Base-by-base conservation (phyloP, 441 rosid genomes). In the Euphorbia schlechtendalii region DNA sequence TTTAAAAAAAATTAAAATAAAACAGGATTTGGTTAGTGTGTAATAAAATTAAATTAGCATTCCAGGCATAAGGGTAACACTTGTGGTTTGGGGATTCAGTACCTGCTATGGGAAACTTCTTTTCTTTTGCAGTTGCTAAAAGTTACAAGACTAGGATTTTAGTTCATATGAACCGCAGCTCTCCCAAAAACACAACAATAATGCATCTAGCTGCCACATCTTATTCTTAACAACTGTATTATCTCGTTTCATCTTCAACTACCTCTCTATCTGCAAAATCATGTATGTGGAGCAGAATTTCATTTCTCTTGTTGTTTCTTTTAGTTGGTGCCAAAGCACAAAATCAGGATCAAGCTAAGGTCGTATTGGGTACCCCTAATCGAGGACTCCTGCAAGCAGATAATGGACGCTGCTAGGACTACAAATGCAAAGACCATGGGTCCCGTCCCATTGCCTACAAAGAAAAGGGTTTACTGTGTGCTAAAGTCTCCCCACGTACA, bases 351-450 rank as follows among this genome's bases (percentile, higher is more conserved):
- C 69, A 94, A 90, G 75, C 96, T 94, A 18, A 80, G 92, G 70
- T 94, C 99, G 56, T 90, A 84, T 74, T 94, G 92, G 93, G 96
- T 90, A 46, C 92, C 86, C 56, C 73, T 94, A 67, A 89, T 90
- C 17, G 97, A 94, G 76, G 97, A 94, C 71, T 90, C 97, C 6
- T 89, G 96, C 88, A 90, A 94, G 83, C 99, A 87, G 86, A 94
- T 90, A 76, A 73, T 90, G 71, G 96, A 90, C 46, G 97, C 97
- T 41, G 96, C 97, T 8, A 83, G 79, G 66, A 87, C 71, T 49
- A 90, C 96, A 32, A 87, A 94, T 45, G 97, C 97, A 1, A 90
- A 87, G 81, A 90, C 96, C 38, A 87, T 87, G 96, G 97, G 97
- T 32, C 96, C 96, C 45, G 97, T 94, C 68, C 99, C 97, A 0